A percentile compares a stretch with the other conserved stretches of the same genome.
Evolutionary conservation across 257 asterid species (phyloP).

Genomic region (Petrea volubilis): DNA sequence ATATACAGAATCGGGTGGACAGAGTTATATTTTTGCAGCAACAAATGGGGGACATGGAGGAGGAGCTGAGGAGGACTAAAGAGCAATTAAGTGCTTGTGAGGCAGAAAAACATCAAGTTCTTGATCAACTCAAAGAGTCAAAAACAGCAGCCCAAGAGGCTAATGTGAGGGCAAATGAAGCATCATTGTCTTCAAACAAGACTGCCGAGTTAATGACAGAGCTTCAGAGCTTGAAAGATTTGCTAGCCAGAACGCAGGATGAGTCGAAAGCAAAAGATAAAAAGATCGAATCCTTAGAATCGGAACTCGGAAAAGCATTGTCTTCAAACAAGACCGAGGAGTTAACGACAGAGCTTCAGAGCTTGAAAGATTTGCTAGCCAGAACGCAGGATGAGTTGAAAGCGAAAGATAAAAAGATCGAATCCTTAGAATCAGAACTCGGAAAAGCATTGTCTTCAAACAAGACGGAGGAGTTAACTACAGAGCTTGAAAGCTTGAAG

Average conservation of each 20-base stretch:
- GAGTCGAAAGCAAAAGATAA: slow-evolving; percentile 45
- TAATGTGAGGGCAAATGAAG: slow-evolving; percentile 24
- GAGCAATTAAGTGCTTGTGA: slow-evolving; percentile 33
- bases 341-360: slow-evolving; percentile 39
- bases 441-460: slow-evolving; percentile 34
- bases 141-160: slow-evolving; percentile 34
- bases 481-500: slow-evolving; percentile 49
- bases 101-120: slow-evolving; percentile 40
- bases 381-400: slow-evolving; percentile 42
- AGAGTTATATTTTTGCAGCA: slow-evolving; percentile 42
- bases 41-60: slow-evolving; percentile 50
- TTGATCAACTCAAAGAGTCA: slow-evolving; percentile 44
- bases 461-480: slow-evolving; percentile 24
- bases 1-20: slow-evolving; percentile 32
- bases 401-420: slow-evolving; percentile 42
- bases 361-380: slow-evolving; percentile 37
- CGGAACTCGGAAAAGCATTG: too few species aligned
- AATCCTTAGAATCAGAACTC: slow-evolving; percentile 39
- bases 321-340: slow-evolving; percentile 32
- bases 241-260: slow-evolving; percentile 32
- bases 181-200: slow-evolving; percentile 28
- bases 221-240: slow-evolving; percentile 41
- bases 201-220: slow-evolving; percentile 35
- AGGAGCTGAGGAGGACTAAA: slow-evolving; percentile 50
- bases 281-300: slow-evolving; percentile 42